These are phyloP conservation scores for Phylloboletellus chloephorus DNA, from an alignment of 1,284 basidiomycete genomes.

Conservation along the genomic window DNA sequence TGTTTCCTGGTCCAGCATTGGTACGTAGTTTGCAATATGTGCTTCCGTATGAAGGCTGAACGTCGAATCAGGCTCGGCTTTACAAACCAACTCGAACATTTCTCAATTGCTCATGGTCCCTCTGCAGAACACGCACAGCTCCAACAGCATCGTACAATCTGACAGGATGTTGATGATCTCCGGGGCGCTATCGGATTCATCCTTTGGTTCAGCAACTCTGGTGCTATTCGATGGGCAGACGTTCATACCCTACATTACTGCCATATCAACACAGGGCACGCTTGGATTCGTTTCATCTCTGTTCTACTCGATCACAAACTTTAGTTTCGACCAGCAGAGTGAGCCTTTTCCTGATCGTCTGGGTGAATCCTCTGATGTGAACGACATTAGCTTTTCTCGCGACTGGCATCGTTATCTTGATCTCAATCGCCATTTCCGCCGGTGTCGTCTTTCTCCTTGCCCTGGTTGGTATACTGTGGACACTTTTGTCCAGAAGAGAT, in stretches of 20 bases:
- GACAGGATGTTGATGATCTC: conserved; percentile 92
- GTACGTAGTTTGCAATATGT: conserved; percentile 34
- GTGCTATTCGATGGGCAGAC: conserved; percentile 83
- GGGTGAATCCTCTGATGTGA: conserved; percentile 16
- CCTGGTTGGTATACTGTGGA: conserved; percentile 84
- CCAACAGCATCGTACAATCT: conserved; percentile 69
- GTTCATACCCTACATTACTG: conserved; percentile 81
- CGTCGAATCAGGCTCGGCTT: conserved; percentile 42
- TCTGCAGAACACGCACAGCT: conserved; percentile 64
- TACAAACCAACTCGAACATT: conserved; percentile 56
- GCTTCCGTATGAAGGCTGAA: background rate
- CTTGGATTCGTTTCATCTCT: conserved; percentile 74
- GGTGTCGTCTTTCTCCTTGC: conserved; percentile 92
- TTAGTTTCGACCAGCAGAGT: conserved; percentile 72
- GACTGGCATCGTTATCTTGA: conserved; percentile 89
- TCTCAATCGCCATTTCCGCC: conserved; percentile 94
- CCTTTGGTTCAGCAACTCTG: conserved; percentile 75
- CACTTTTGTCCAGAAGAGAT: conserved; percentile 76
- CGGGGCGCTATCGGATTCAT: conserved; percentile 67
- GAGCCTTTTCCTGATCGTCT: conserved; percentile 30
- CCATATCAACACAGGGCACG: conserved; percentile 62
- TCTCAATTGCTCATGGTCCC: conserved; percentile 90
- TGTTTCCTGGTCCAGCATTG: conserved; percentile 60
- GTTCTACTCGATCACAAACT: conserved; percentile 74
- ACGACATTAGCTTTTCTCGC: conserved; percentile 70